Evolutionary conservation across 1,139 yeast species (phyloP).

Genomic region (Yamadazyma diospyri): DNA sequence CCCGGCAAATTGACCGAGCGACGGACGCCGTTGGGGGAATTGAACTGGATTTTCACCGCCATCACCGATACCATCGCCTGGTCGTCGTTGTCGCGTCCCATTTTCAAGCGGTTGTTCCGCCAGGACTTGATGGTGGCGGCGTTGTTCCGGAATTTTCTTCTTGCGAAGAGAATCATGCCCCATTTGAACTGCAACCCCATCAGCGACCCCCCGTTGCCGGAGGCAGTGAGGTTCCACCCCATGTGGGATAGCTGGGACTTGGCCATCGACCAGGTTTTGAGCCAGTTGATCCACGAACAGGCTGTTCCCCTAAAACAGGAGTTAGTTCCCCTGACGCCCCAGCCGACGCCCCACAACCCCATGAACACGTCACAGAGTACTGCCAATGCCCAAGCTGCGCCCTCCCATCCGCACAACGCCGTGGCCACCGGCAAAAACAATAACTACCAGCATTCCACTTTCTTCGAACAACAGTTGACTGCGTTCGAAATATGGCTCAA

Average conservation of each 20-base stretch:
- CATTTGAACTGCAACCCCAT: slow-evolving; percentile 91
- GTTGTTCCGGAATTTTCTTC: slow-evolving; percentile 80
- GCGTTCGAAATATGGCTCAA: slow-evolving; percentile 96
- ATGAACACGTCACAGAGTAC: slow-evolving; percentile 2
- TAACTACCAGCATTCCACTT: slow-evolving; percentile 81
- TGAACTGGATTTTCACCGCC: slow-evolving; percentile 97
- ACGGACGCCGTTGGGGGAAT: slow-evolving; percentile 91
- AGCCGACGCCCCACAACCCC: slow-evolving; percentile 8
- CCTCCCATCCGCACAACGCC: background rate
- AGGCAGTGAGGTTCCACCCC: slow-evolving; percentile 72
- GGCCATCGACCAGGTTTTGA: slow-evolving; percentile 90
- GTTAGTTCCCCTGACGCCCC: slow-evolving; percentile 8
- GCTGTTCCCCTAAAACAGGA: slow-evolving; percentile 4
- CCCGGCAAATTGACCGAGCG: slow-evolving; percentile 93
- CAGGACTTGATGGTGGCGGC: slow-evolving; percentile 98
- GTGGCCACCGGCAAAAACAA: slow-evolving; percentile 1
- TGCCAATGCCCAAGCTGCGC: slow-evolving; percentile 19
- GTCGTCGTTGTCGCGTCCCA: slow-evolving; percentile 85
- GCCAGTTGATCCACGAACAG: slow-evolving; percentile 51
- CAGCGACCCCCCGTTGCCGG: slow-evolving; percentile 91
- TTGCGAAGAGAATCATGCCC: slow-evolving; percentile 94
- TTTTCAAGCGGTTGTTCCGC: slow-evolving; percentile 85
- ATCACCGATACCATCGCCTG: slow-evolving; percentile 98
- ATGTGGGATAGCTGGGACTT: slow-evolving; percentile 99
- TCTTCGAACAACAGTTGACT: slow-evolving; percentile 92